These are phyloP conservation scores for Hypholoma fasciculare DNA, from an alignment of 768 basidiomycete genomes.

Conservation along the genomic window DNA sequence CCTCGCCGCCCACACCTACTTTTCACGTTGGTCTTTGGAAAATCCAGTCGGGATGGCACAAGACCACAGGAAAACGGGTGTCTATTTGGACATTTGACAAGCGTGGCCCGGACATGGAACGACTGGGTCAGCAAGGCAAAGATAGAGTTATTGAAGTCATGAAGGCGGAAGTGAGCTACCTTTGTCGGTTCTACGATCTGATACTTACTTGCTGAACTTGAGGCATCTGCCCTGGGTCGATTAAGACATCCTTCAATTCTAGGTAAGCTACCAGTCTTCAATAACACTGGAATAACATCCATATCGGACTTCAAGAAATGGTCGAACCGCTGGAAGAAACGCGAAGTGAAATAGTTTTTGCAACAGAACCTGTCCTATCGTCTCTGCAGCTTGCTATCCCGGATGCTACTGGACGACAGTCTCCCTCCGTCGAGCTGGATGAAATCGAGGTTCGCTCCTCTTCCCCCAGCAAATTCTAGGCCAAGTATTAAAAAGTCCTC, in stretches of 20 bases:
- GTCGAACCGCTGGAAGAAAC: constrained; percentile 97
- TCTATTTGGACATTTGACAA: constrained; percentile 95
- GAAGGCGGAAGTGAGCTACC: constrained; percentile 77
- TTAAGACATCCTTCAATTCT: constrained; percentile 93
- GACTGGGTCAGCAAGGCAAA: constrained; percentile 58
- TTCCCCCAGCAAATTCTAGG: constrained; percentile 3
- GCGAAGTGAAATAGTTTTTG: constrained; percentile 84
- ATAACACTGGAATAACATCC: constrained; percentile 1
- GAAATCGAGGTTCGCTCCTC: constrained; percentile 82
- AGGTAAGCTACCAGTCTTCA: constrained; percentile 40
- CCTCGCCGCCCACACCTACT: constrained; percentile 46
- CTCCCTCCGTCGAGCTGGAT: constrained; percentile 79
- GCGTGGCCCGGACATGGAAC: constrained; percentile 69
- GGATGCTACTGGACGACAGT: constrained; percentile 49
- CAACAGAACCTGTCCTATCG: constrained; percentile 87
- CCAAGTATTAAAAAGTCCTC: background rate
- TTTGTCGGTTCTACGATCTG: too few relatives aligned
- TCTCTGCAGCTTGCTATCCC: constrained; percentile 79
- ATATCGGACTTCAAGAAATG: constrained; percentile 63
- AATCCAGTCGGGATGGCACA: constrained; percentile 84
- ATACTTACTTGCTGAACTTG: constrained; percentile 1
- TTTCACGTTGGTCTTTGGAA: constrained; percentile 86
- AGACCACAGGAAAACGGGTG: constrained; percentile 86
- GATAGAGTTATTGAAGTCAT: constrained; percentile 82
- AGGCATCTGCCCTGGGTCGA: constrained; percentile 84